Evolutionary conservation across 1,284 basidiomycete species (phyloP), one percentile per base, ranked within the genome.

Genomic region (Apiotrichum siamense): DNA sequence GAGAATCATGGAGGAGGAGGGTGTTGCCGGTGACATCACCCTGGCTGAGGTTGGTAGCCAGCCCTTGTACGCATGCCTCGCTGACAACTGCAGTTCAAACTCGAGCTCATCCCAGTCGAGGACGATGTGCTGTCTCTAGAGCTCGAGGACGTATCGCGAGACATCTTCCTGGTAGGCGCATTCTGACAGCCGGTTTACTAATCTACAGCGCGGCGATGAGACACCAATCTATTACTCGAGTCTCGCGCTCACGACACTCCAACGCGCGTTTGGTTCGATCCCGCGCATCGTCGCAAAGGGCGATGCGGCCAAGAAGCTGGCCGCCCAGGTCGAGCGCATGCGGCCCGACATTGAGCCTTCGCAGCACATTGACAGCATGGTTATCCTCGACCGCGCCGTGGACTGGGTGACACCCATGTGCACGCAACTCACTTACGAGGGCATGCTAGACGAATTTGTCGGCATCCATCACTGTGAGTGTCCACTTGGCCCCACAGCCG

Each of bases 361-460:
- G 0, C 68, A 74, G n/a, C 57, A 69, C 20, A 81, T 98, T 49
- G 96, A 99, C 69, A 85, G 84, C 20, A 75, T 98, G 51, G 84
- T 98, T 59, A 80, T 98, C 37, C 65, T 98, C 50, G 96, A 99
- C 70, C 82, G 96, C 45, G 81, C 84, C 38, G 84, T 88, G n/a
- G 96, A 98, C 69, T 87, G 97, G 84, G 84, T 96, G 47, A 97
- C 94, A 0, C 92, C 94, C 1, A 79, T 98, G 48, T 83, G 94
- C 41, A 98, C 94, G 1, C 94, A 98, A 66, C 77, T 98, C 49
- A 99, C 96, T 0, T 99, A 97, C 65, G 86, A 97, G 69, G 96
- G 96, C 17, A 83, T 99, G 38, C 79, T 97, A n/a, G 94, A 98
- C 65, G 96, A 98, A 69, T 77, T 91, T 37, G 77, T 97, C 40